phyloP scores from a whole-genome alignment of 2,329 filamentous ascomycete genomes.

The Fusarium dlaminii region DNA sequence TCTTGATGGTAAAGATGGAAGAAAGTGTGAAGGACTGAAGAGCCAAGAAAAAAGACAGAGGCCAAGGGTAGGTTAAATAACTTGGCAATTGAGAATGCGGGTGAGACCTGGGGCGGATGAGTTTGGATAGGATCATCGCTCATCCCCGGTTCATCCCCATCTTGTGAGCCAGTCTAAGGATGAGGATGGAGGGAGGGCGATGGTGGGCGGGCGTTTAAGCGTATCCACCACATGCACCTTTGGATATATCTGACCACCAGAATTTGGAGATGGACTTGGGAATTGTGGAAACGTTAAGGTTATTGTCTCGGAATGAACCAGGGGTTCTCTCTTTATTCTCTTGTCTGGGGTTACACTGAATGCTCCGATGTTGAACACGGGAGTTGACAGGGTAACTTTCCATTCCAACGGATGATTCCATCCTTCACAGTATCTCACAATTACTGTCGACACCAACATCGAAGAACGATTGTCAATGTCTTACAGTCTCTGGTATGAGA shows the following conservation, averaged over 20 bases:
- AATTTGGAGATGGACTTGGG: neutral
- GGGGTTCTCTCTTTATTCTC: neutral
- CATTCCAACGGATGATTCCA: neutral
- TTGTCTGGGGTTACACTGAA: slow-evolving; percentile 5
- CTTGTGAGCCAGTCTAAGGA: neutral
- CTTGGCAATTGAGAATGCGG: neutral
- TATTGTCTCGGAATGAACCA: neutral
- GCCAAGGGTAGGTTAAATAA: slow-evolving; percentile 12
- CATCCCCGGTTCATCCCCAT: slow-evolving; percentile 16
- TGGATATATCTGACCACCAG: slow-evolving; percentile 1
- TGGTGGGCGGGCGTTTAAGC: neutral
- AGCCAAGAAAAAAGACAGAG: neutral
- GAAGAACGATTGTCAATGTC: neutral
- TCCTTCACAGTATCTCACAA: neutral
- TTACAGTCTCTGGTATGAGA: accelerated
- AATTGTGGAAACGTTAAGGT: slow-evolving; percentile 21
- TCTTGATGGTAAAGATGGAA: neutral
- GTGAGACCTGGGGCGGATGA: slow-evolving; percentile 12
- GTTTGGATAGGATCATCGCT: slow-evolving; percentile 18
- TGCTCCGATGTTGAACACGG: neutral
- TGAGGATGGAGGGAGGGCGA: neutral
- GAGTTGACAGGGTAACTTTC: neutral
- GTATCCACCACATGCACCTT: slow-evolving; percentile 3
- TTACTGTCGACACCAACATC: accelerated
- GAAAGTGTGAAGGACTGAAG: neutral